Percentiles rank a stretch among this genome's conserved stretches.
phyloP scores from a whole-genome alignment of 306 rosid species.

The Vachellia pachyceras region DNA sequence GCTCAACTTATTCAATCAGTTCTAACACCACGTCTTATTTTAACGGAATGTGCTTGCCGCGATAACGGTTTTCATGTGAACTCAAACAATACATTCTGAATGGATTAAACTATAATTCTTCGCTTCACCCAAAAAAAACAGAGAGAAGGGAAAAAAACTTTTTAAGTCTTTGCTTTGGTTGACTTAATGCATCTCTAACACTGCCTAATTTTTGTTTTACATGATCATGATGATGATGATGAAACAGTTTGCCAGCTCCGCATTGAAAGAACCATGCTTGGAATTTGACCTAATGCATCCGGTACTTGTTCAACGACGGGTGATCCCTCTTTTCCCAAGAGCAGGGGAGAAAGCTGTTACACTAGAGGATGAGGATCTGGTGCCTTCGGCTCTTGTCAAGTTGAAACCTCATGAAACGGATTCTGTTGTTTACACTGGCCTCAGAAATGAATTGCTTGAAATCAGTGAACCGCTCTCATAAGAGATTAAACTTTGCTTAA shows the following conservation, averaged over 20 bases:
- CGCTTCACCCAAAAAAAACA: background rate
- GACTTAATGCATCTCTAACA: constrained; percentile 30
- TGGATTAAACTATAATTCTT: constrained; percentile 21
- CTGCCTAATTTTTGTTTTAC: constrained; percentile 18
- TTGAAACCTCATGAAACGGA: constrained; percentile 92
- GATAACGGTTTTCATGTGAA: background rate
- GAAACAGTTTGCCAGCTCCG: constrained; percentile 71
- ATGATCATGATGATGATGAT: too few species aligned
- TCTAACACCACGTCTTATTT: constrained; percentile 22
- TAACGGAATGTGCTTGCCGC: background rate
- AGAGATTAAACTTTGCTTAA: constrained; percentile 49
- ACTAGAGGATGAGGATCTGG: constrained; percentile 84
- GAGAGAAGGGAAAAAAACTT: background rate
- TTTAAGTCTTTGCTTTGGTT: background rate
- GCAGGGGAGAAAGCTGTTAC: constrained; percentile 61
- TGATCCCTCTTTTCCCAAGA: constrained; percentile 64
- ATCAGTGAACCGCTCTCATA: constrained; percentile 82
- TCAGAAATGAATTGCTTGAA: constrained; percentile 80
- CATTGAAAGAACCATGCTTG: constrained; percentile 77
- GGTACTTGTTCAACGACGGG: constrained; percentile 62
- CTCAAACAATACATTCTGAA: background rate
- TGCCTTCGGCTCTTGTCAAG: constrained; percentile 91
- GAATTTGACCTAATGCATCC: constrained; percentile 91
- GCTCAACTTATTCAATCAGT: background rate
- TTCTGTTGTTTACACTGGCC: constrained; percentile 81